Base-by-base conservation (phyloP, 306 rosid species). In the Gynostemma pentaphyllum region DNA sequence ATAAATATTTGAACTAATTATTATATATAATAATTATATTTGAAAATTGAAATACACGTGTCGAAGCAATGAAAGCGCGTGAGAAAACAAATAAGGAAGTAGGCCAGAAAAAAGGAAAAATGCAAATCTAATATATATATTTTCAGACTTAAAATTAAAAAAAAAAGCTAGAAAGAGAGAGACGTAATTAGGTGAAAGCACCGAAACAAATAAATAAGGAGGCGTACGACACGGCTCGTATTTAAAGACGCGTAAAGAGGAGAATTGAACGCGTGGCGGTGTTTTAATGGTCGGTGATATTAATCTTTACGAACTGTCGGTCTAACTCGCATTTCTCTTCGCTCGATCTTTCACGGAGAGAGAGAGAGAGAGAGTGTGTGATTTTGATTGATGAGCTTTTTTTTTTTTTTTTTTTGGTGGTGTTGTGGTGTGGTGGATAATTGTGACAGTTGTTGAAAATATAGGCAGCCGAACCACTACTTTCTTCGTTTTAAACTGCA, bases 241-340 rank as follows among this genome's bases (percentile, higher is more conserved):
- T 2, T 15, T 26, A 26, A 62, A 44, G 51, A 62, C 67, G 67
- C 67, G 67, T 62, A 40, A 41, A 23, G 51, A 7, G 26, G 9
- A 41, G 23, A 40, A 9, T 6, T 22, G 2, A 24, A 62, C 52
- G 45, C 40, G 67, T 62, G 67, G 49, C n/a, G 39, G 4, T 9
- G 24, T 4, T 2, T 42, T 4, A 62, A 44, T 62, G 67, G 67
- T 27, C 5, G 47, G 49, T 4, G 52, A 0, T 0, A 36, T 24
- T 42, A 62, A 50, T 42, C 51, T 42, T 42, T 62, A 62, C 49
- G 52, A n/a, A 44, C 65, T 60, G 65, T 60, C 65, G 47, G 47
- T 60, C 65, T 39, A 59, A 37, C 7, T 9, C 18, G 65, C 65
- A 59, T 59, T 37, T 59, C 30, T 15, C 13, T 22, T 5, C 1